Base-by-base conservation (phyloP, 495 filamentous ascomycete species). In the Xanthoparmelia taractica region DNA sequence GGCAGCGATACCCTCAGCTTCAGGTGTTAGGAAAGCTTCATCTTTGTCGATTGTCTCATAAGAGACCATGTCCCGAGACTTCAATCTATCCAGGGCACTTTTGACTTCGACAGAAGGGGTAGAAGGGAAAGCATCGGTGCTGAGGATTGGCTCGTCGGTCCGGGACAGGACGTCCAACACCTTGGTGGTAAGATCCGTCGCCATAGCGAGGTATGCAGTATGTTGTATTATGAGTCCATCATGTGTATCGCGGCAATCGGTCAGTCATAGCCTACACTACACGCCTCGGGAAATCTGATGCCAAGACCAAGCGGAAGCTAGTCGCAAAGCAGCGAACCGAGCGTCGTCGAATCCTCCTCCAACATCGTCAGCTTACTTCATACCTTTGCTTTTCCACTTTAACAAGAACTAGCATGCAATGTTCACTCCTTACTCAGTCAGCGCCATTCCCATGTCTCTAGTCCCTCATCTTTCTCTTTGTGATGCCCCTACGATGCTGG, bases 11-110 rank as follows among this genome's bases (percentile, higher is more conserved):
- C 80, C 77, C 65, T 89, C 81, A 11, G 84, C 93, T 71, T 97
- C 93, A 11, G 81, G 73, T 36, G 93, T 94, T 66, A 97, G 76
- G 27, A 85, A 71, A n/a, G 85, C 81, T 61, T 89, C 83, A 73
- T 97, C 92, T 60, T 81, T 77, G 61, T 96, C 91, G 33, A 87
- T 79, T 29, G 88, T 87, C 54, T 96, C 86, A 75, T 95, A 96
- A 62, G 79, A 75, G 65, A 97, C 79, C 92, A 98, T 96, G 34
- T 84, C 82, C 65, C 94, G 83, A 36, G 89, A 90, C 20, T 78
- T 85, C 33, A 98, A 82, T 59, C 92, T 82, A 76, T 96, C 92
- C 54, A 96, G 80, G 60, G 92, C 90, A 63, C 88, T 87, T 74
- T 96, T 97, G 68, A 96, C 76, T 50, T 84, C 84, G 48, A 78